These are phyloP conservation scores for Quercus variabilis DNA, from an alignment of 306 rosid species.

Conservation along the genomic window DNA sequence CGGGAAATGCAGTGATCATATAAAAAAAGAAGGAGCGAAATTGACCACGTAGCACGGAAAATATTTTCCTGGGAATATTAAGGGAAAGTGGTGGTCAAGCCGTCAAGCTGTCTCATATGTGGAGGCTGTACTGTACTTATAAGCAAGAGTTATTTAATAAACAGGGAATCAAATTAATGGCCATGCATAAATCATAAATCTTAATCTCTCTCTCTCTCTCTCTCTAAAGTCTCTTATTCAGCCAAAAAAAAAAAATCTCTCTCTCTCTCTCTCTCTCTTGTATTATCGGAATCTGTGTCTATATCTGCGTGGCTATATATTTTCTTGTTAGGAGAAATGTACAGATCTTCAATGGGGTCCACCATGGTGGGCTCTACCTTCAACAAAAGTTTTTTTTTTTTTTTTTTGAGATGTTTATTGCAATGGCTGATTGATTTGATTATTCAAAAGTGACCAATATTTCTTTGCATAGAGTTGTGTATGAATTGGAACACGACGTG, in stretches of 20 bases:
- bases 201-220: not conserved
- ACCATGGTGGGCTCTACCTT: slow-evolving; percentile 20
- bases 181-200: not conserved
- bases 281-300: not conserved
- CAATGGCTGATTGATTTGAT: not conserved
- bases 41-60: not conserved
- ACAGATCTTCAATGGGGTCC: slow-evolving; percentile 9
- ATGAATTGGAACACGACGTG: no score
- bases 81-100: slow-evolving; percentile 11
- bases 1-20: slow-evolving; percentile 37
- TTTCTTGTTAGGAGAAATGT: not conserved
- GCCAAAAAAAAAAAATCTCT: not conserved
- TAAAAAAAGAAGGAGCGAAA: not conserved
- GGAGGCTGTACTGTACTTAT: slow-evolving; percentile 36
- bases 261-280: not conserved
- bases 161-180: slow-evolving; percentile 30
- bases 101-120: slow-evolving; percentile 59
- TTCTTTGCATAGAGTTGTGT: no score
- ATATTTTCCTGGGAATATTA: not conserved
- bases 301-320: slow-evolving; percentile 12
- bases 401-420: not conserved
- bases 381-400: not conserved
- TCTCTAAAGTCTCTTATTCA: not conserved
- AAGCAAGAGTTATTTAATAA: slow-evolving; percentile 23
- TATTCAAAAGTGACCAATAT: no score